A percentile compares a stretch with the other conserved stretches of the same genome.
These are phyloP conservation scores for Zygoascus bituminiphila DNA, from an alignment of 805 yeast species.

Conservation along the genomic window DNA sequence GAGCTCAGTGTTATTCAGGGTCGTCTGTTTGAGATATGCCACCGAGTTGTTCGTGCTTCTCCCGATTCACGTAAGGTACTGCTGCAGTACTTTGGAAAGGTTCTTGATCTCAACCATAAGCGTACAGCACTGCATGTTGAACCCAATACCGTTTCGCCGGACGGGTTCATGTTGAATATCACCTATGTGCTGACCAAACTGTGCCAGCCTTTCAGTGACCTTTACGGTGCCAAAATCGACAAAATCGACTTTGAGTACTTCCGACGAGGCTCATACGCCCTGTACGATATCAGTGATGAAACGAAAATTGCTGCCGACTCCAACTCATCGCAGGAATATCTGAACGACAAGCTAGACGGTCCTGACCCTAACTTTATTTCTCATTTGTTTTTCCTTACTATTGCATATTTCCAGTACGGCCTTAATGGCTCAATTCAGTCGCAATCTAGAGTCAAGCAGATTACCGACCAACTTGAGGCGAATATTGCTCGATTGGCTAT, in stretches of 20 bases:
- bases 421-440: slow-evolving; percentile 65
- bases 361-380: slow-evolving; percentile 67
- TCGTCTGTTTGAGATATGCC: slow-evolving; percentile 59
- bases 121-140: slow-evolving; percentile 53
- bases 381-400: slow-evolving; percentile 73
- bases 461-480: slow-evolving; percentile 42
- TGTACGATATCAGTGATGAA: slow-evolving; percentile 68
- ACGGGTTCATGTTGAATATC: slow-evolving; percentile 76
- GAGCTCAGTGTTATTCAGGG: slow-evolving; percentile 32
- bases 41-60: slow-evolving; percentile 70
- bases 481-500: slow-evolving; percentile 41
- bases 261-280: slow-evolving; percentile 30
- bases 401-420: slow-evolving; percentile 81
- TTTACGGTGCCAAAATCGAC: slow-evolving; percentile 56
- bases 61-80: slow-evolving; percentile 53
- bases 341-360: slow-evolving; percentile 19
- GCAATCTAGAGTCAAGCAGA: slow-evolving; percentile 45
- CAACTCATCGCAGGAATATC: slow-evolving; percentile 55
- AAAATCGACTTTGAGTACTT: slow-evolving; percentile 71
- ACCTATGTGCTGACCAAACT: slow-evolving; percentile 58
- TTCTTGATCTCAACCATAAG: slow-evolving; percentile 76
- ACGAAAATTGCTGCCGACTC: slow-evolving; percentile 73
- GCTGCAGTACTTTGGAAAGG: slow-evolving; percentile 58
- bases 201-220: slow-evolving; percentile 77
- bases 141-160: slow-evolving; percentile 55